Conservation (phyloP, 805 yeast species). For the Candida ovalis region DNA sequence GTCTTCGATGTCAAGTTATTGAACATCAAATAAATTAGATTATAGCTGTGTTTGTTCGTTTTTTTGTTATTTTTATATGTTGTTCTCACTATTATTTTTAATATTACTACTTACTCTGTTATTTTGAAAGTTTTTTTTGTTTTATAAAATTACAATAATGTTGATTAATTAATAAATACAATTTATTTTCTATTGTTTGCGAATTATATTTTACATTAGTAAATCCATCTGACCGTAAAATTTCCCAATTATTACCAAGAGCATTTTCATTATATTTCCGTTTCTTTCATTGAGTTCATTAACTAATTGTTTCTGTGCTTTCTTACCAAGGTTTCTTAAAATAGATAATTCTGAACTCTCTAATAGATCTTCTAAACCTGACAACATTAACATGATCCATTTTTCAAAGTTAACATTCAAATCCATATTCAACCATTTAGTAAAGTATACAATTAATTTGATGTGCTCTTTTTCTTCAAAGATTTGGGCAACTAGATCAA, state of each 20-base stretch:
- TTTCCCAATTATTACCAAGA: slow-evolving; percentile 19
- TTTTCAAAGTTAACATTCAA: slow-evolving; percentile 24
- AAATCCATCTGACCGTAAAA: slow-evolving; percentile 27
- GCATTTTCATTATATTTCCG: slow-evolving; percentile 12
- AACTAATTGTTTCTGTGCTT: slow-evolving; percentile 26
- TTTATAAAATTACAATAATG: neutral
- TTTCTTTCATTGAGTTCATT: slow-evolving; percentile 17
- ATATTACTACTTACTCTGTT: too few species aligned
- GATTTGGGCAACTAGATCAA: slow-evolving; percentile 26
- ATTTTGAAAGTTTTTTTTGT: neutral
- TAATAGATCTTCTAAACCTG: slow-evolving; percentile 36
- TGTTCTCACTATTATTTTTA: too few species aligned
- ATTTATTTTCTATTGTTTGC: neutral
- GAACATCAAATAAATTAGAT: slow-evolving; percentile 61
- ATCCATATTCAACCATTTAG: slow-evolving; percentile 38
- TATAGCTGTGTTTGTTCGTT: neutral
- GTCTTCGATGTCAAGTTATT: slow-evolving; percentile 95
- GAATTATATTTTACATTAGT: slow-evolving; percentile 4
- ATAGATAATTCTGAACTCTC: slow-evolving; percentile 37
- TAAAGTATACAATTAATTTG: slow-evolving; percentile 37
- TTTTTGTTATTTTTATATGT: too few species aligned
- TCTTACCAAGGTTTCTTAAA: slow-evolving; percentile 39
- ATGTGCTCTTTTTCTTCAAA: slow-evolving; percentile 35
- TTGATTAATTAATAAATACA: neutral
- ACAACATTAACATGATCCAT: slow-evolving; percentile 41